These are phyloP conservation scores for Boletus barrowsii DNA, from an alignment of 768 basidiomycete genomes.

Conservation along the genomic window DNA sequence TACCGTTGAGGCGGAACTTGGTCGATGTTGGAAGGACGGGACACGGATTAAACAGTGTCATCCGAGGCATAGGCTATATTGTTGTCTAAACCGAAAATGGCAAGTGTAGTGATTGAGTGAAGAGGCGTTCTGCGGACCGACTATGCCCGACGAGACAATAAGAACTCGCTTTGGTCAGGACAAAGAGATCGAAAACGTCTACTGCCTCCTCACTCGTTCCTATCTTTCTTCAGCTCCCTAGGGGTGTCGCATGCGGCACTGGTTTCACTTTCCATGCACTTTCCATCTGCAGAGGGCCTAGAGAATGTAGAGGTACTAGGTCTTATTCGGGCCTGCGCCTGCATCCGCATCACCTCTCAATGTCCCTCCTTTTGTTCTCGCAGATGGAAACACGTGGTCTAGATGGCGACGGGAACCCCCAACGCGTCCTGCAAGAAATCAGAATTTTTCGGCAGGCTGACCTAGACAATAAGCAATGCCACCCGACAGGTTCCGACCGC, in stretches of 20 bases:
- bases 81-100: constrained; percentile 11
- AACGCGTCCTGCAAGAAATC: not conserved
- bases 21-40: too few relatives aligned
- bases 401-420: constrained; percentile 4
- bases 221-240: not conserved
- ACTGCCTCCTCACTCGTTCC: not conserved
- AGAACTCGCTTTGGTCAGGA: constrained; percentile 4
- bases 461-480: constrained; percentile 20
- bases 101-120: constrained; percentile 18
- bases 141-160: constrained; percentile 21
- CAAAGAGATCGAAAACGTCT: constrained; percentile 12
- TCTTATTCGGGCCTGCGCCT: not conserved
- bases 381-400: constrained; percentile 5
- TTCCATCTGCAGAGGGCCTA: not conserved
- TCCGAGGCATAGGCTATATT: too few relatives aligned
- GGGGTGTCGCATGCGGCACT: not conserved
- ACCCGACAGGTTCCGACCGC: constrained; percentile 3
- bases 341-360: not conserved
- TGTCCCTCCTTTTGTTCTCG: constrained; percentile 20
- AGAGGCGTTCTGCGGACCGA: constrained; percentile 11
- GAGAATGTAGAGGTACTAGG: not conserved
- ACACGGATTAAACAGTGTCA: too few relatives aligned
- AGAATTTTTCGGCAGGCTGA: not conserved
- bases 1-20: too few relatives aligned
- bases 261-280: not conserved